Conservation (phyloP, 1,139 yeast genomes). For the Hanseniaspora sp. region DNA sequence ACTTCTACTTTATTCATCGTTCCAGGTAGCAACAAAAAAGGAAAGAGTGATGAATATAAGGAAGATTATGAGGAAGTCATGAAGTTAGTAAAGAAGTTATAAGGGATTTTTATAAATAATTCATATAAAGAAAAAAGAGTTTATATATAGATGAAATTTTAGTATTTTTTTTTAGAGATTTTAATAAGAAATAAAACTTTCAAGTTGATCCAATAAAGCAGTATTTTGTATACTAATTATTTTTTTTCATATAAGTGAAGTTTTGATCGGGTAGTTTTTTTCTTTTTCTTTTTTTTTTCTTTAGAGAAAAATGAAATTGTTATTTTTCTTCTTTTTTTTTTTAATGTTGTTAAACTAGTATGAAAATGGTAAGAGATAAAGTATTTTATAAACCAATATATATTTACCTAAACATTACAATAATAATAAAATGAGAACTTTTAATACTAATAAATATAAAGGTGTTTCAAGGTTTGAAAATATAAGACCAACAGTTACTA, state of each 20-base stretch:
- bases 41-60: constrained; percentile 75
- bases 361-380: neutral
- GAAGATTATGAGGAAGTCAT: constrained; percentile 88
- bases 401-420: too few relatives aligned
- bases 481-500: neutral
- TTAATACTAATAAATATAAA: neutral
- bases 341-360: too few relatives aligned
- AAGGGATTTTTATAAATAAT: neutral
- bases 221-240: neutral
- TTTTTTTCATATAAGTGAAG: too few relatives aligned
- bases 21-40: constrained; percentile 87
- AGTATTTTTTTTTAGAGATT: neutral
- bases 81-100: constrained; percentile 54
- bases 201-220: neutral
- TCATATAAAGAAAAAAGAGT: neutral
- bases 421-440: neutral
- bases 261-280: too few relatives aligned
- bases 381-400: neutral
- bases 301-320: too few relatives aligned
- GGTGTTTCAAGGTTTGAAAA: constrained; percentile 5
- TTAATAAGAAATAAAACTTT: neutral
- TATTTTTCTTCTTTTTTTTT: too few relatives aligned
- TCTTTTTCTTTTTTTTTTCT: too few relatives aligned
- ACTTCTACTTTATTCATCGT: constrained; percentile 96
- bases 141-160: neutral